A percentile compares a stretch with the other conserved stretches of the same genome.
Evolutionary conservation across 2,329 filamentous ascomycete genomes (phyloP).

Genomic region (Xylariales sp.): DNA sequence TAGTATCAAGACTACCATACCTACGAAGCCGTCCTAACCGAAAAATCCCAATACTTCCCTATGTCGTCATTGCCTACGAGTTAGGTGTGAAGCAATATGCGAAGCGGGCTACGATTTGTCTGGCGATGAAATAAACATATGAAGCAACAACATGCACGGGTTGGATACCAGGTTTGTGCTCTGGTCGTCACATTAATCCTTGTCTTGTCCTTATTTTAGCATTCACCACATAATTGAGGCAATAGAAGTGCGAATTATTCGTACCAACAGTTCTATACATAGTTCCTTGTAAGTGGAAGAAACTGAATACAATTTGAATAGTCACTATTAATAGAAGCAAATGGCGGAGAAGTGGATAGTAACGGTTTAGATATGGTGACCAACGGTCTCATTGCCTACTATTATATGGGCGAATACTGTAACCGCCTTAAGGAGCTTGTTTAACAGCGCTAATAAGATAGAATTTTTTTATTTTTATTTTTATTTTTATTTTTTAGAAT

Average conservation of each 20-base stretch:
- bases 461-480: too few species aligned
- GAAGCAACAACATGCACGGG: not conserved
- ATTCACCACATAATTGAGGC: not conserved
- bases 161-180: not conserved
- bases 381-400: too few species aligned
- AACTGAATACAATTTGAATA: too few species aligned
- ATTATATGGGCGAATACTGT: too few species aligned
- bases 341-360: too few species aligned
- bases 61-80: not conserved
- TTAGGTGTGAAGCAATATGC: not conserved
- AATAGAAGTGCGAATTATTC: not conserved
- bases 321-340: too few species aligned
- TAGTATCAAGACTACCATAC: not conserved
- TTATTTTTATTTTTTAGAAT: not conserved
- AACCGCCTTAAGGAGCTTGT: too few species aligned
- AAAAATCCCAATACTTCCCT: not conserved
- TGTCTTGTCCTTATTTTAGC: not conserved
- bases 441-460: too few species aligned
- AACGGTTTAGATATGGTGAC: too few species aligned
- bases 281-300: too few species aligned
- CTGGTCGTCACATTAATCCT: not conserved
- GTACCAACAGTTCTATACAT: not conserved
- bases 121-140: not conserved
- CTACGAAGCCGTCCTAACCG: slow-evolving; percentile 25
- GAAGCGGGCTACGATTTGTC: not conserved